These are phyloP conservation scores for Wickerhamomyces canadensis DNA, from an alignment of 805 yeast species.

Conservation along the genomic window DNA sequence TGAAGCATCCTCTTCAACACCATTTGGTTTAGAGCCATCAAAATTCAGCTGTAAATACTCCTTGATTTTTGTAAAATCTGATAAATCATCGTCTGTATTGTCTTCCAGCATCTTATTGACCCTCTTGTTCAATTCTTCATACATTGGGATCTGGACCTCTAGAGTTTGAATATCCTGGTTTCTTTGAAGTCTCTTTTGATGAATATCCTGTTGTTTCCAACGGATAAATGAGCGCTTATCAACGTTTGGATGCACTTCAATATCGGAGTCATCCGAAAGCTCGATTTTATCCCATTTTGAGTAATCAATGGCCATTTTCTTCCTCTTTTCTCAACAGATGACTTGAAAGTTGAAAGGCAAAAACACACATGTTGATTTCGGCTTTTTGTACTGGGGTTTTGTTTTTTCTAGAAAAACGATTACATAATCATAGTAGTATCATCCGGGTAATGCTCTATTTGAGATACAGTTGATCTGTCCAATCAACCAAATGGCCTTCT, in stretches of 20 bases:
- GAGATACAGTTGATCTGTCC: conserved; percentile 15
- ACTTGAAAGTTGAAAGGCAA: background rate
- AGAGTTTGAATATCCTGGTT: conserved; percentile 72
- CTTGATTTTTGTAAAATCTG: conserved; percentile 28
- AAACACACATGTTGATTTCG: no score
- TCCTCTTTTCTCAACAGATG: background rate
- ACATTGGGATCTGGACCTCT: conserved; percentile 76
- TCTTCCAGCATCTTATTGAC: conserved; percentile 56
- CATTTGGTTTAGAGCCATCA: conserved; percentile 56
- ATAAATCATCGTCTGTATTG: conserved; percentile 35
- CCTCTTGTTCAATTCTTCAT: conserved; percentile 63
- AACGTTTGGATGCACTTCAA: conserved; percentile 97
- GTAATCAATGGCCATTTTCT: conserved; percentile 77
- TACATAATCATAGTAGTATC: no score
- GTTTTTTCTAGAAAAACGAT: background rate
- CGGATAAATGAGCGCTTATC: conserved; percentile 87
- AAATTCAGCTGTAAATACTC: conserved; percentile 43
- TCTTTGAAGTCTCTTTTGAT: conserved; percentile 81
- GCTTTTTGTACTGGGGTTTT: no score
- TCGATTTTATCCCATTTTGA: conserved; percentile 98
- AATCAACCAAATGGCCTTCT: conserved; percentile 13
- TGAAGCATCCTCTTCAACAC: conserved; percentile 43
- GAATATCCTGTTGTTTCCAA: conserved; percentile 97
- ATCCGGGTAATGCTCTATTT: background rate
- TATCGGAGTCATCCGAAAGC: conserved; percentile 91